Base-by-base conservation (phyloP, 371 early-diverging fungal species). In the Lichtheimia hyalospora region DNA sequence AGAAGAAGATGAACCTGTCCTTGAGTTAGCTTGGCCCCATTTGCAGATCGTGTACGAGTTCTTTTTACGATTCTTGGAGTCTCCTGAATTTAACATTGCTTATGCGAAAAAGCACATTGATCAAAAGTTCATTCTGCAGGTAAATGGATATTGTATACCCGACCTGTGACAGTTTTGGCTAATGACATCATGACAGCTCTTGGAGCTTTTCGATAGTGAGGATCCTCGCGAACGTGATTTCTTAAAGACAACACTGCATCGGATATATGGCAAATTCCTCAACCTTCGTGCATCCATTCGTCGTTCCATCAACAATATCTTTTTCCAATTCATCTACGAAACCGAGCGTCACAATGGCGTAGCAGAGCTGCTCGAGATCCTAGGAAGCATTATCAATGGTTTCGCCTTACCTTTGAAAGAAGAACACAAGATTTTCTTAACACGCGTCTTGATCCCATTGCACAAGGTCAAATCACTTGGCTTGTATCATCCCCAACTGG, bases 331-430 rank as follows among this genome's bases (percentile, higher is more conserved):
- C 63, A 91, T 96, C 49, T 98, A 98, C 71, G 97, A 98, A 74
- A 91, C 89, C 48, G 97, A 96, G 70, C 69, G 93, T 52, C 97
- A 96, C 74, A 97, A 96, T 69, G 98, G 98, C 18, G 94, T 98
- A 54, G 97, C 97, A 0, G 97, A 98, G 69, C 75, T 98, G 46
- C 74, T 98, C 28, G 98, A 98, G 71, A 97, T 98, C 62, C 72
- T 98, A 20, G 98, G 98, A 54, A 95, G 95, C 68, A 97, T 98
- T 66, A 97, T 98, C 76, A 98, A 98, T 68, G 98, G 98, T 15
- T 98, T 98, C 70, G 96, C 98, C 0, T 77, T 96, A 42, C 98
- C 98, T 27, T 77, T 98, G 23, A 97, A 97, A 74, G 97, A 97
- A 56, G 98, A 98, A 73, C 98, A 98, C 82, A 95, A 96, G 73